Base-by-base conservation (phyloP, 2,329 filamentous ascomycete species). In the Neurospora crassa region DNA sequence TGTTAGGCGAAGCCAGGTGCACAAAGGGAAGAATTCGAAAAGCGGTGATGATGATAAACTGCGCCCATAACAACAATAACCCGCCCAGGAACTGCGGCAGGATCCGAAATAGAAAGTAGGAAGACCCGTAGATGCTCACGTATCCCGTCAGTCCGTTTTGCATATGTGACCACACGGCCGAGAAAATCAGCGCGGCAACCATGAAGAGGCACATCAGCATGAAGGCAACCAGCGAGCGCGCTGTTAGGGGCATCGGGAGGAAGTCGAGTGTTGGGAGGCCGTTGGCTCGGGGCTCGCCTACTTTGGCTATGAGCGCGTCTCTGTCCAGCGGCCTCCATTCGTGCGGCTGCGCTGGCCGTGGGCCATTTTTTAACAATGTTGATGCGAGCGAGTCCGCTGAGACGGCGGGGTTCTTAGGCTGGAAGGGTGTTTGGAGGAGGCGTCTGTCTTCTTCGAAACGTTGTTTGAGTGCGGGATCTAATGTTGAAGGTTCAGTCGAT, bases 41-140 rank as follows among this genome's bases (percentile, higher is more conserved):
- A n/a, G 94, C 86, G 3, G 94, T 89, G 1, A 87, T 85, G 75
- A 93, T 87, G 47, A 97, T 84, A 74, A 90, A 88, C 76, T 97
- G 90, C 0, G 92, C 86, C 84, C 92, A 97, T 7, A 97, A 79
- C 67, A 96, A 84, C 43, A 97, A 82, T 14, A 90, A 75, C 24
- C 89, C 89, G 0, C 90, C 92, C 16, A 96, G 78, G 0, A 97
- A 82, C 71, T 94, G 93, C 2, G 95, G 94, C 1, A 97, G 82
- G 74, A 97, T 92, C 73, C 93, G 88, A 79, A 97, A 96, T 67
- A 96, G 81, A 79, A 97, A 97, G 80, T 96, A 97, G 74, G 90
- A 86, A 10, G 85, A 86, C 68, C 90, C 91, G 73, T 92, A 91
- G 71, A 93, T 90, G 40, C 82, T 84, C 67, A 85, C 86, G 78